Evolutionary conservation across 371 early-diverging fungal species (phyloP).

Genomic region (Haplosporangium sp.): DNA sequence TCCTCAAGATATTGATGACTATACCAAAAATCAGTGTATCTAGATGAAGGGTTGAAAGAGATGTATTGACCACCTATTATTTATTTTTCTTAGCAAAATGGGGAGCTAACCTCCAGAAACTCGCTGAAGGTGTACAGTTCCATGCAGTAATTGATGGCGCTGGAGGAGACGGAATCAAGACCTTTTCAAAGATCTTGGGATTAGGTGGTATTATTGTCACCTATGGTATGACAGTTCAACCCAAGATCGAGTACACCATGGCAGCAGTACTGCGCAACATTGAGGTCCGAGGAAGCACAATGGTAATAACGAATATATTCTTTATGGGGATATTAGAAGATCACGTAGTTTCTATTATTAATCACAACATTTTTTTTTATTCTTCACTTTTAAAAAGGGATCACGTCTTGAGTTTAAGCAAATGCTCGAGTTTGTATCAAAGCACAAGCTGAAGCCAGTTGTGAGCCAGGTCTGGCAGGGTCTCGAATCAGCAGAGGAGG

Average conservation of each 20-base stretch:
- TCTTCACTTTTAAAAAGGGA: conserved; percentile 17
- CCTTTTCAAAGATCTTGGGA: conserved; percentile 50
- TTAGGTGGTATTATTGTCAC: conserved; percentile 71
- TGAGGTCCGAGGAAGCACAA: conserved; percentile 70
- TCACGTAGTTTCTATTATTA: background rate
- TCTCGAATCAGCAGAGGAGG: conserved; percentile 63
- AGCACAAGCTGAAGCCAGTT: conserved; percentile 70
- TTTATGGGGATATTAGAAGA: background rate
- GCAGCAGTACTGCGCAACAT: conserved; percentile 66
- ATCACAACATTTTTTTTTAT: background rate
- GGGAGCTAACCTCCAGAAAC: conserved; percentile 60
- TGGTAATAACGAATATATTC: conserved; percentile 60
- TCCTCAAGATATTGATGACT: background rate
- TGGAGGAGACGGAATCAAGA: conserved; percentile 65
- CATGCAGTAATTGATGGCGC: conserved; percentile 79
- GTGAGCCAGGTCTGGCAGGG: conserved; percentile 73
- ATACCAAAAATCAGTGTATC: background rate
- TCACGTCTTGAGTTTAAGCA: conserved; percentile 70
- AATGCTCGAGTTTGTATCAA: conserved; percentile 70
- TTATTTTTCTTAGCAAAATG: conserved; percentile 60
- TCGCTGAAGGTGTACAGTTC: conserved; percentile 58
- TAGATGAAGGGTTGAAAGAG: background rate
- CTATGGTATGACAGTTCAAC: conserved; percentile 72
- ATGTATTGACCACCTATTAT: background rate
- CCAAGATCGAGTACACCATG: conserved; percentile 63